Conservation (phyloP, 192 early-diverging fungal species). For the Cladochytrium replicatum region DNA sequence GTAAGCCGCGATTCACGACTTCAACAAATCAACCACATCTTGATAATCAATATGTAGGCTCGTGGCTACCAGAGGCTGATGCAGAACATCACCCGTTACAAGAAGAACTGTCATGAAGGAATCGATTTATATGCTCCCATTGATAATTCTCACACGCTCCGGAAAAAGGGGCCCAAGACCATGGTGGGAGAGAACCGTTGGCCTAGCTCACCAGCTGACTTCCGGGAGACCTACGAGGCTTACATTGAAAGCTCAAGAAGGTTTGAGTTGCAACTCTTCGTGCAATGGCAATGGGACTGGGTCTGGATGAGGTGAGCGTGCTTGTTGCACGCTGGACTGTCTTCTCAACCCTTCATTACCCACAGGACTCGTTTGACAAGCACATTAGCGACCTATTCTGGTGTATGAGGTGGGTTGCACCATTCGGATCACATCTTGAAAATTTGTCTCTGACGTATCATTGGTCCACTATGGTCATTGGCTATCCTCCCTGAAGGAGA, state of each 20-base stretch:
- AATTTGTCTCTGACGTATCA: no score
- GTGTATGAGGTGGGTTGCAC: constrained; percentile 12
- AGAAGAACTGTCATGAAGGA: constrained; percentile 40
- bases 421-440: no score
- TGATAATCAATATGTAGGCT: no score
- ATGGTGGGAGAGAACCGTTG: constrained; percentile 29
- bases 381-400: constrained; percentile 15
- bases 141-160: constrained; percentile 1
- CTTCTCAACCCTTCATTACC: no score
- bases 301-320: constrained; percentile 29
- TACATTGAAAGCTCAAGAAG: constrained; percentile 28
- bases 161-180: constrained; percentile 11
- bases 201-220: constrained; percentile 17
- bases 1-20: no score
- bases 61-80: constrained; percentile 41
- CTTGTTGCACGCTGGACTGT: no score
- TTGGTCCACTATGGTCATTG: no score
- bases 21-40: no score
- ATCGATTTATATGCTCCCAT: constrained; percentile 37
- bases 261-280: constrained; percentile 31
- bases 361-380: constrained; percentile 20
- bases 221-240: constrained; percentile 16
- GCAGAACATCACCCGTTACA: constrained; percentile 38
- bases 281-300: constrained; percentile 40
- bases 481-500: no score